Evolutionary conservation across 2,329 filamentous ascomycete species (phyloP).

Genomic region (Xylariaceae sp.): DNA sequence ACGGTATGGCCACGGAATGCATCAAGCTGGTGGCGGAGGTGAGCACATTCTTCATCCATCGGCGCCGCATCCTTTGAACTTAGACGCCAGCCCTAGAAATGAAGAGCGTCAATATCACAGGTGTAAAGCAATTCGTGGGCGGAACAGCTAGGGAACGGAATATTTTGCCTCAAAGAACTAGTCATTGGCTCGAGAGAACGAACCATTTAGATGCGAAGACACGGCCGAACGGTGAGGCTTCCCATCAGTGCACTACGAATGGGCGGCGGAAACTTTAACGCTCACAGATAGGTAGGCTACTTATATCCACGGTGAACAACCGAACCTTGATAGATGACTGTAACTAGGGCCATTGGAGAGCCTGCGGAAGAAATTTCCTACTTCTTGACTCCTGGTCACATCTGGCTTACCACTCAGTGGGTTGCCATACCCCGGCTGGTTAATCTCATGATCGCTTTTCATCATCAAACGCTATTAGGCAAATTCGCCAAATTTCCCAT

Average conservation of each 20-base stretch:
- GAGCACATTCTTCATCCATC: neutral
- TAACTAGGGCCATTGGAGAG: neutral
- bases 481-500: slow-evolving; percentile 87
- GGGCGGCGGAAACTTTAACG: slow-evolving; percentile 1
- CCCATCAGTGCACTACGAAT: slow-evolving; percentile 14
- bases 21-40: neutral
- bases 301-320: neutral
- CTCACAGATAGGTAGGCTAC: slow-evolving; percentile 12
- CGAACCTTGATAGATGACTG: slow-evolving; percentile 2
- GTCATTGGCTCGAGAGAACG: neutral
- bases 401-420: slow-evolving; percentile 9
- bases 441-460: slow-evolving; percentile 5
- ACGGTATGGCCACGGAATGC: neutral
- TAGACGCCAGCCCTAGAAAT: neutral
- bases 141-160: neutral
- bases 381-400: slow-evolving; percentile 1
- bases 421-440: slow-evolving; percentile 4
- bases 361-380: slow-evolving; percentile 10
- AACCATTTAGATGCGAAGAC: neutral
- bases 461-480: slow-evolving; percentile 37
- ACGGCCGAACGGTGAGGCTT: slow-evolving; percentile 15
- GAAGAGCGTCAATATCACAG: neutral
- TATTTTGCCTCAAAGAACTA: neutral
- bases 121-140: neutral
- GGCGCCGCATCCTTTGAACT: neutral